Evolutionary conservation across 1,284 basidiomycete species (phyloP).

Genomic region (Kalmanozyma brasiliensis): DNA sequence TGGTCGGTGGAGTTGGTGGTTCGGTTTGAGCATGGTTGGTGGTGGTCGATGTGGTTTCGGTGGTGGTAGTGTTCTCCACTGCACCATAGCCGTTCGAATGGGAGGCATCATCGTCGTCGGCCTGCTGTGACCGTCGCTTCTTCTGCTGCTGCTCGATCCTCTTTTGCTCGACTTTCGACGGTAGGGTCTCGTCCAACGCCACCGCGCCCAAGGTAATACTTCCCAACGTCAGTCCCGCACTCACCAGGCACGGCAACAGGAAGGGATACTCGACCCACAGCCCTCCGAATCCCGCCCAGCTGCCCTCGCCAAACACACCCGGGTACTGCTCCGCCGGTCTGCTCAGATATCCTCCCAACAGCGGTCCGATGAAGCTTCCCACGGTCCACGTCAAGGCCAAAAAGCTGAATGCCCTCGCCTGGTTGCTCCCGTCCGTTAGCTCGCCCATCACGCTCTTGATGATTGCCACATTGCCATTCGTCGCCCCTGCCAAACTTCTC

Average conservation of each 20-base stretch:
- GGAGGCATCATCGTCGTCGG: too few species aligned
- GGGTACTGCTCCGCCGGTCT: constrained; percentile 45
- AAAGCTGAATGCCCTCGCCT: constrained; percentile 52
- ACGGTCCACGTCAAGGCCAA: constrained; percentile 50
- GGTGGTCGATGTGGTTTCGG: too few species aligned
- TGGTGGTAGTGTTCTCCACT: too few species aligned
- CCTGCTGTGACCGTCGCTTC: not conserved
- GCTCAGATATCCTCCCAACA: constrained; percentile 61
- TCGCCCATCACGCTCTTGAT: constrained; percentile 54
- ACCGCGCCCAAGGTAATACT: constrained; percentile 58
- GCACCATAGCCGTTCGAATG: too few species aligned
- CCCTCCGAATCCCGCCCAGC: constrained; percentile 14
- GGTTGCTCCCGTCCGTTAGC: constrained; percentile 47
- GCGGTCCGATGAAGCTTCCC: constrained; percentile 48
- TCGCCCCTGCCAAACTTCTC: constrained; percentile 40
- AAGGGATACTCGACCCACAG: constrained; percentile 50
- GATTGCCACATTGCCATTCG: constrained; percentile 56
- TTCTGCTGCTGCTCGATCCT: not conserved
- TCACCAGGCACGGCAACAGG: constrained; percentile 52
- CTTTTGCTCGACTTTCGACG: constrained; percentile 36
- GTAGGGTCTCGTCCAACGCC: constrained; percentile 66
- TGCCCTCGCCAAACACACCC: constrained; percentile 14
- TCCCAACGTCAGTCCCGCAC: constrained; percentile 56
- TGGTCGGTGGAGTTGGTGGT: not conserved
- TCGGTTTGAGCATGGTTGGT: too few species aligned